These are phyloP conservation scores for Buxus sempervirens DNA, from an alignment of 164 flowering plant species.

Conservation along the genomic window DNA sequence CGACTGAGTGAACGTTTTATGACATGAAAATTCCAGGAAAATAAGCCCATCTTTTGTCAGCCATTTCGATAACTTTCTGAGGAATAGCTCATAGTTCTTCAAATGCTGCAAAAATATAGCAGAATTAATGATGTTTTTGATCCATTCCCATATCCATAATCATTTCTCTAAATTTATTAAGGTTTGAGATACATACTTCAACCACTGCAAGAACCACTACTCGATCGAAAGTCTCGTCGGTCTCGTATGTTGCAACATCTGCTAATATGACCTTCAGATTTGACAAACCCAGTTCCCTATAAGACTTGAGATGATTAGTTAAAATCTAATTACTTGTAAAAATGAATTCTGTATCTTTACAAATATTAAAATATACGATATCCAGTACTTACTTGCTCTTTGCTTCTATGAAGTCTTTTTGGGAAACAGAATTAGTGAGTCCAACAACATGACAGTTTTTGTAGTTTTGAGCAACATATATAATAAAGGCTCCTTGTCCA, in stretches of 20 bases:
- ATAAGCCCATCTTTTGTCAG: conserved; percentile 11
- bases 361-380: neutral
- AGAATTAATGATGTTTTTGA: too few relatives aligned
- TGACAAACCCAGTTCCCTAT: conserved; percentile 9
- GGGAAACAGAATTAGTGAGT: conserved; percentile 8
- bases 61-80: conserved; percentile 14
- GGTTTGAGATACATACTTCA: conserved; percentile 6
- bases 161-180: too few relatives aligned
- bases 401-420: conserved; percentile 3
- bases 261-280: conserved; percentile 17
- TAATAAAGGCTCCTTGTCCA: conserved; percentile 11
- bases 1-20: conserved; percentile 11
- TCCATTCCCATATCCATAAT: too few relatives aligned
- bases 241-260: conserved; percentile 13
- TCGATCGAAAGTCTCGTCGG: conserved; percentile 14
- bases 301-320: neutral
- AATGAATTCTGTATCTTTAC: neutral
- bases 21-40: conserved; percentile 16
- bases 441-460: conserved; percentile 12
- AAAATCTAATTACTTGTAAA: neutral
- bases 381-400: conserved; percentile 3
- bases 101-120: conserved; percentile 12
- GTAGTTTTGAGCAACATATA: conserved; percentile 16
- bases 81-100: conserved; percentile 22
- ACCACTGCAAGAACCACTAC: conserved; percentile 10